Evolutionary conservation across 768 basidiomycete species (phyloP), one percentile per base, ranked within the genome.

Genomic region (Rhodotorula diobovata): DNA sequence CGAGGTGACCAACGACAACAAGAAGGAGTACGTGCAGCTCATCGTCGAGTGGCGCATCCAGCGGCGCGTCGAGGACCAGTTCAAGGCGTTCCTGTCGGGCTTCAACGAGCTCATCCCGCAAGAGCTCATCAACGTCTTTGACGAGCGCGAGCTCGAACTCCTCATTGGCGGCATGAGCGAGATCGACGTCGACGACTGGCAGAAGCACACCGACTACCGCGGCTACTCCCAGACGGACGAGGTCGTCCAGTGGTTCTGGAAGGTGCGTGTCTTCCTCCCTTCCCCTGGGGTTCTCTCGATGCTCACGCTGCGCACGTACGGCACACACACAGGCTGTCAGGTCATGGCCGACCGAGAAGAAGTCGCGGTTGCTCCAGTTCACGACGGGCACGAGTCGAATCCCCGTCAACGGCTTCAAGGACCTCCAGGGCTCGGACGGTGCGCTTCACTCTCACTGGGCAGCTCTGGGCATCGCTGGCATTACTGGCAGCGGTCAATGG

Each of bases 141-240:
- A 99, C 78, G 96, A 99, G 83, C 87, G 96, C 63, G 96, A 99
- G 79, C 85, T 99, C 18, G 95, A 97, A 82, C 83, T 98, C 62
- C 85, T 99, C 66, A 98, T 99, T 75, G 96, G 96, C 78, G 96
- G 96, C 77, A 97, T 98, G 92, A 96, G 94, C 57, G 96, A 99
- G 59, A 45, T 59, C 41, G 58, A 59, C 41, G 41, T 59, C n/a
- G 58, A 59, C 58, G 58, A 59, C 41, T 59, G 58, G 96, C 91
- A 89, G 79, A 97, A 98, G 83, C 96, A 94, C 82, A 99, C 96
- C 48, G 96, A 98, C 80, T 98, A 98, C 82, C 89, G 95, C 74
- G 95, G 93, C 25, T 95, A 94, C 79, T 67, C 66, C 58, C 91
- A 93, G 82, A 87, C 91, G 77, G 93, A 95, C 79, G 92, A 95